These are phyloP conservation scores for barley (Hordeum vulgare) DNA, from an alignment of 176 grass and related monocot genomes.

Conservation along the genomic window MorexV3_pseudomolecules_assembly NC_058522.1:534226565-534227064, in stretches of 20 bases:
- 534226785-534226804: conserved; percentile 39
- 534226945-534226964: conserved; percentile 36
- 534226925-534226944: conserved; percentile 16
- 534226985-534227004: conserved; percentile 42
- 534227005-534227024: conserved; percentile 30
- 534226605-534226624: not conserved
- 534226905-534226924: too few species aligned
- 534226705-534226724: not conserved
- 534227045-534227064: conserved; percentile 19
- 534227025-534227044: conserved; percentile 8
- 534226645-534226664: conserved; percentile 22
- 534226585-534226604: not conserved
- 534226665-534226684: conserved; percentile 15
- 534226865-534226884: conserved; percentile 21
- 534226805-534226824: conserved; percentile 11
- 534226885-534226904: not conserved
- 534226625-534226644: not conserved
- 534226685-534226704: conserved; percentile 44
- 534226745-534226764: conserved; percentile 36
- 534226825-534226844: not conserved
- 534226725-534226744: not conserved
- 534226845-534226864: conserved; percentile 22
- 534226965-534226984: conserved; percentile 8
- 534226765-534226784: conserved; percentile 54
- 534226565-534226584: conserved; percentile 36